Evolutionary conservation across 129 eudicot species (phyloP), one percentile per base, ranked within the genome.

Genomic region (Helianthus tuberosus): DNA sequence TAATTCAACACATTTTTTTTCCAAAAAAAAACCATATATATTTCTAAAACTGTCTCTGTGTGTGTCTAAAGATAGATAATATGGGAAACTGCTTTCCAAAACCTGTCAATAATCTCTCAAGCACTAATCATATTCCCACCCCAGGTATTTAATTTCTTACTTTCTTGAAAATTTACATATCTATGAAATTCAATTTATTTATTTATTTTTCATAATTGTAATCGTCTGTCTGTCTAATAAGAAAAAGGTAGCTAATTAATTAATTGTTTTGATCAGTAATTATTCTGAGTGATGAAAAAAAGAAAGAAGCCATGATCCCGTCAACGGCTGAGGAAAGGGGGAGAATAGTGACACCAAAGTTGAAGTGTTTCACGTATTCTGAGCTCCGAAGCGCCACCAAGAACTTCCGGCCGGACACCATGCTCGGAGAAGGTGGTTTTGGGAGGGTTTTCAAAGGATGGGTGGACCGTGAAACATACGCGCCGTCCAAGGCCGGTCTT

Each of bases 341-440:
- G 3, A 58, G 58, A 68, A 88, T 86, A 20, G 69, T 82, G 14
- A 86, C 83, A 7, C 96, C 92, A 12, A 63, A 88, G 68, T 64
- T 84, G 51, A 91, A 88, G 68, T 72, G 69, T 82, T 91, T 77
- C 65, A 62, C 80, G 1, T 79, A 67, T 3, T 76, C 84, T 4
- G 92, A 88, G 52, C 70, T 91, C 39, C 83, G 43, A 68, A 82
- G 82, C 50, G 97, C 97, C 12, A 91, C 97, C 1, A 82, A 83
- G 68, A 91, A 91, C 51, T 91, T 91, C 79, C 75, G 85, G 71
- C 90, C 97, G 11, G 97, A 86, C 32, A 86, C 88, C 11, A 73
- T 91, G 63, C 41, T 91, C 71, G 97, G 97, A 4, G 97, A 88
- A 63, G 97, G 97, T 5, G 97, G 97, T 12, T 91, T 91, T 60